A percentile compares a stretch with the other conserved stretches of the same genome.
Conservation (phyloP, 768 basidiomycete genomes). For the Tylopilus subfusipes region DNA sequence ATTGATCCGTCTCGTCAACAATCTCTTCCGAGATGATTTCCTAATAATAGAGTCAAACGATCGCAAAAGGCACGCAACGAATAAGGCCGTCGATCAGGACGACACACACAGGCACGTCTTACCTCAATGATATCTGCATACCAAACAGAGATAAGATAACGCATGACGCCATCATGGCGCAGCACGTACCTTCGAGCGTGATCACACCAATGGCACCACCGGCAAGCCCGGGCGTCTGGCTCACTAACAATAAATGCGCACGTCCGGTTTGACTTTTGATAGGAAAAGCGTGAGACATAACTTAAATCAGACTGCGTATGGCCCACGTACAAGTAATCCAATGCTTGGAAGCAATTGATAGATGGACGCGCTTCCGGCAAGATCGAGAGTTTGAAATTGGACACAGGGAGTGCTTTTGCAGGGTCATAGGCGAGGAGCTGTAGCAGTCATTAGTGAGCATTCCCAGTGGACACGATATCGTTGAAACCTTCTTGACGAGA, state of each 20-base stretch:
- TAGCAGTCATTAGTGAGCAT: background rate
- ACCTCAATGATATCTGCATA: conserved; percentile 73
- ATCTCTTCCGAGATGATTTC: conserved; percentile 97
- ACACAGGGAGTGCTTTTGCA: conserved; percentile 68
- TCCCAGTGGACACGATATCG: background rate
- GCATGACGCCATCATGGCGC: background rate
- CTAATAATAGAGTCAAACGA: conserved; percentile 41
- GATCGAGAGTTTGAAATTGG: conserved; percentile 72
- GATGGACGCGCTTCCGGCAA: conserved; percentile 85
- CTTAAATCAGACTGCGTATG: background rate
- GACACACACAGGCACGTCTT: conserved; percentile 1
- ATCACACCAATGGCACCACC: conserved; percentile 91
- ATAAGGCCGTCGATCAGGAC: background rate
- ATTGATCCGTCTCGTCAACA: conserved; percentile 91
- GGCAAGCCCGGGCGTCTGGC: conserved; percentile 72
- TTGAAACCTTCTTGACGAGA: conserved; percentile 72
- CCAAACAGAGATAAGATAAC: background rate
- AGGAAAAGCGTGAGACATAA: conserved; percentile 20
- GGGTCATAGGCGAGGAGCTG: conserved; percentile 91
- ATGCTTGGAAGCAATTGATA: conserved; percentile 92
- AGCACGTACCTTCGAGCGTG: conserved; percentile 68
- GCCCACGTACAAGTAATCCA: conserved; percentile 78
- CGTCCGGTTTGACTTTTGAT: conserved; percentile 95
- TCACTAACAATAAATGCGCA: conserved; percentile 86
- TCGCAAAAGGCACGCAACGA: background rate